A percentile compares a stretch with the other conserved stretches of the same genome.
Conservation (phyloP, 108 stramenopile species). For the Pseudonitzschia multistriata region DNA sequence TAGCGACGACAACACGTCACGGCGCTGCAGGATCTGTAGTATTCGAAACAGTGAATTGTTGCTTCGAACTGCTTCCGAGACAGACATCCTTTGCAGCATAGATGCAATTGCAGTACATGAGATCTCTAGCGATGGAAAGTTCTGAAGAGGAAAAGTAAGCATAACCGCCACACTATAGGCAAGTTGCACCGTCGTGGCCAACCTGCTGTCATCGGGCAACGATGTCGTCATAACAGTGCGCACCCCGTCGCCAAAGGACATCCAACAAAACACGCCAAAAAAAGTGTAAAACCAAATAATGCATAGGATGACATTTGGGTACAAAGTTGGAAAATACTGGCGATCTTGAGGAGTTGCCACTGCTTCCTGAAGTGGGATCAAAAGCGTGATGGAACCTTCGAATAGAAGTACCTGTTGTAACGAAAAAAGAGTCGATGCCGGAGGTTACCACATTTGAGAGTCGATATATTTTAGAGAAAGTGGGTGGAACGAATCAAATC, state of each 20-base stretch:
- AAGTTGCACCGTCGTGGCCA: conserved; percentile 50
- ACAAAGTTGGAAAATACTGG: conserved; percentile 39
- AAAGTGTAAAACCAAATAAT: conserved; percentile 48
- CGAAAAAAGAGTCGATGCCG: no score
- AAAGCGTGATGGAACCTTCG: conserved; percentile 60
- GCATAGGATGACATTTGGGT: conserved; percentile 35
- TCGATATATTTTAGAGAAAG: not conserved
- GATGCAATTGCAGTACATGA: not conserved
- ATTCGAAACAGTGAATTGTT: not conserved
- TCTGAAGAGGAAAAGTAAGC: conserved; percentile 62
- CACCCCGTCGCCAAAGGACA: conserved; percentile 48
- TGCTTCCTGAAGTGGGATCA: conserved; percentile 56
- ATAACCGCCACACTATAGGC: conserved; percentile 53
- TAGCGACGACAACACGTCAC: conserved; percentile 27
- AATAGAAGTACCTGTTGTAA: conserved; percentile 31
- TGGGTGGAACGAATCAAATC: not conserved
- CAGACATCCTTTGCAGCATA: not conserved
- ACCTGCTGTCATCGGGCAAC: conserved; percentile 28
- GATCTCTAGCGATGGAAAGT: conserved; percentile 58
- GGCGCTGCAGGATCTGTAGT: not conserved
- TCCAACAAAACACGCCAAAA: conserved; percentile 49
- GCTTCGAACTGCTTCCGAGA: not conserved
- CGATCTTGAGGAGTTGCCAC: conserved; percentile 31
- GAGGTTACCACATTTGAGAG: not conserved
- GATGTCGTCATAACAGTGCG: conserved; percentile 48